A percentile compares a stretch with the other conserved stretches of the same genome.
Conservation (phyloP, 2,329 filamentous ascomycete genomes). For the Alternaria alternata region DNA sequence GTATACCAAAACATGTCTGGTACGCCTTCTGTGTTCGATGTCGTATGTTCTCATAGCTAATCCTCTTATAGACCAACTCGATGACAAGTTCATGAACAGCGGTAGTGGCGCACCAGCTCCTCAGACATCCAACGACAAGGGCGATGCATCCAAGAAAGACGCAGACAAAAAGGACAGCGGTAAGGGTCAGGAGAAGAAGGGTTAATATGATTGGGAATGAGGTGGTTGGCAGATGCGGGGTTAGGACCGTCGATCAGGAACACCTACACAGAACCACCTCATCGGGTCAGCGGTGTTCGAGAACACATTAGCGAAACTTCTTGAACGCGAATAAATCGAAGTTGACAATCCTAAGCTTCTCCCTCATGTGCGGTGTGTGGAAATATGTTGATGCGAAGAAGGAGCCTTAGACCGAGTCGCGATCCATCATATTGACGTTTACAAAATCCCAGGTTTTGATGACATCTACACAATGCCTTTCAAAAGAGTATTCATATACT, state of each 20-base stretch:
- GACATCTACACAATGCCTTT: background rate
- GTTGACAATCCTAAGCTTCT: background rate
- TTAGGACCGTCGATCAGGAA: background rate
- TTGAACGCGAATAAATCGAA: background rate
- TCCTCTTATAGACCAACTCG: background rate
- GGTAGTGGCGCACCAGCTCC: background rate
- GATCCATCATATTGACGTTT: background rate
- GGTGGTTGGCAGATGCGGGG: background rate
- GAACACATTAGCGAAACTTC: background rate
- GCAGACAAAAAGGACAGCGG: background rate
- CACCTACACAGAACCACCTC: background rate
- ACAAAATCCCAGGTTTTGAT: background rate
- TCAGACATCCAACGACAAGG: background rate
- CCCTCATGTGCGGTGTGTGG: background rate
- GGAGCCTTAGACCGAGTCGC: background rate
- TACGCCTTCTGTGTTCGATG: background rate
- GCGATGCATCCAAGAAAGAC: background rate
- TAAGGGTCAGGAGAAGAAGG: constrained; percentile 2
- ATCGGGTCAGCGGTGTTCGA: background rate
- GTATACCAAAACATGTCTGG: background rate
- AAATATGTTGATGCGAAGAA: background rate
- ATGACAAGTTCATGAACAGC: constrained; percentile 8
- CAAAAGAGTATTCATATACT: background rate
- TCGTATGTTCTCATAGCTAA: background rate
- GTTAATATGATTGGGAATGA: background rate